Conservation (phyloP, 192 early-diverging fungal species). For the Podochytrium sp. region DNA sequence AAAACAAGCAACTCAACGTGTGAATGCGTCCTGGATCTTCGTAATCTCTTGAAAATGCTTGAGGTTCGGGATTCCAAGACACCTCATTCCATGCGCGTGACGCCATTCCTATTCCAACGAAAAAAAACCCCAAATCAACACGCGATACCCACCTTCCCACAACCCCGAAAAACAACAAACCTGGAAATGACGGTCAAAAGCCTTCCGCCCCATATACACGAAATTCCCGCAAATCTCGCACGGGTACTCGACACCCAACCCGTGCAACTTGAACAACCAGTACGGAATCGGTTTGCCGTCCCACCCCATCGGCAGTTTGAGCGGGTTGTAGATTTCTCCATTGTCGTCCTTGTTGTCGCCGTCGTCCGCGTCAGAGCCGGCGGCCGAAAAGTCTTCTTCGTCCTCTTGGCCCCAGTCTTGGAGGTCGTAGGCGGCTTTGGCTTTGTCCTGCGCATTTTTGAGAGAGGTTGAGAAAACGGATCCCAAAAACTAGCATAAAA, state of each 20-base stretch:
- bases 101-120: slow-evolving; percentile 69
- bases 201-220: slow-evolving; percentile 94
- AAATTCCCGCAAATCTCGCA: slow-evolving; percentile 98
- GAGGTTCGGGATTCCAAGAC: slow-evolving; percentile 85
- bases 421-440: slow-evolving; percentile 21
- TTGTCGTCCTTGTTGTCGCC: slow-evolving; percentile 75
- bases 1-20: slow-evolving; percentile 46
- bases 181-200: slow-evolving; percentile 94
- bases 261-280: slow-evolving; percentile 98
- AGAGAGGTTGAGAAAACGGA: slow-evolving; percentile 53
- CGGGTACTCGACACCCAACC: slow-evolving; percentile 88
- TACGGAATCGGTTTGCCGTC: slow-evolving; percentile 99
- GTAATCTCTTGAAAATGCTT: slow-evolving; percentile 32
- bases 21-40: slow-evolving; percentile 82
- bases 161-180: slow-evolving; percentile 13
- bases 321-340: slow-evolving; percentile 94
- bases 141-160: not conserved
- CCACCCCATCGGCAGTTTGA: slow-evolving; percentile 95
- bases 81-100: slow-evolving; percentile 92
- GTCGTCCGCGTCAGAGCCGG: slow-evolving; percentile 67
- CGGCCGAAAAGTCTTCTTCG: slow-evolving; percentile 12
- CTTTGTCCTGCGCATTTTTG: slow-evolving; percentile 15
- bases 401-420: slow-evolving; percentile 30
- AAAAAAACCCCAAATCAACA: not conserved
- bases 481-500: not conserved